Evolutionary conservation across 2,329 filamentous ascomycete genomes (phyloP).

Genomic region (Penicillium sp.): DNA sequence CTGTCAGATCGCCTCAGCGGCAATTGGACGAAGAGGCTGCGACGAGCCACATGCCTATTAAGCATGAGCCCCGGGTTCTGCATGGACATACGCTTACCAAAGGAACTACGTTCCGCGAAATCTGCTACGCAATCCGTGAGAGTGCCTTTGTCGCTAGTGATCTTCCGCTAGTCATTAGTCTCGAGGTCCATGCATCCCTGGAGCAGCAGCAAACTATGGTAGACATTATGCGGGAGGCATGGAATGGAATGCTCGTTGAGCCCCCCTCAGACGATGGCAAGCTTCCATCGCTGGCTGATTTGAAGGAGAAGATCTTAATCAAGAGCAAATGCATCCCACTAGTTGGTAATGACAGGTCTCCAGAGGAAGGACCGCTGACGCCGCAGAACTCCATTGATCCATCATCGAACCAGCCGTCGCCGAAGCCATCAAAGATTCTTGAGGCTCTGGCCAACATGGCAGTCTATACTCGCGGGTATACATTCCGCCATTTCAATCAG

Average conservation of each 20-base stretch:
- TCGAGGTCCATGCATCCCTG: slow-evolving; percentile 81
- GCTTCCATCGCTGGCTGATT: slow-evolving; percentile 68
- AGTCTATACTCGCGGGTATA: slow-evolving; percentile 82
- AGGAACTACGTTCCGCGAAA: slow-evolving; percentile 81
- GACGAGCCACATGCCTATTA: slow-evolving; percentile 21
- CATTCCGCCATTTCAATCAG: slow-evolving; percentile 70
- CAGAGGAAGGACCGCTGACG: slow-evolving; percentile 10
- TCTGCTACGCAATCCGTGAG: slow-evolving; percentile 76
- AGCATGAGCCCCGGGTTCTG: slow-evolving; percentile 72
- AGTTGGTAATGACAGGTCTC: slow-evolving; percentile 35
- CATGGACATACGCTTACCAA: slow-evolving; percentile 86
- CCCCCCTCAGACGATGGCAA: slow-evolving; percentile 48
- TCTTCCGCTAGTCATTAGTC: slow-evolving; percentile 83
- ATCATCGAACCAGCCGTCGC: slow-evolving; percentile 15
- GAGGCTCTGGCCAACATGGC: slow-evolving; percentile 71
- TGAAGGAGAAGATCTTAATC: slow-evolving; percentile 77
- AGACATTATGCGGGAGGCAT: slow-evolving; percentile 86
- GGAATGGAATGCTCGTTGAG: slow-evolving; percentile 73
- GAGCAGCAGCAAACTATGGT: slow-evolving; percentile 92
- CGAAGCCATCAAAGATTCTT: slow-evolving; percentile 63
- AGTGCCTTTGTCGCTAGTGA: slow-evolving; percentile 73
- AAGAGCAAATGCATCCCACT: slow-evolving; percentile 70
- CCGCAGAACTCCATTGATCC: neutral
- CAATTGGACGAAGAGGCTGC: neutral
- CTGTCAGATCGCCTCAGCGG: slow-evolving; percentile 4